Base-by-base conservation (phyloP, 1,139 yeast species). In the Suhomyces bribrorum region DNA sequence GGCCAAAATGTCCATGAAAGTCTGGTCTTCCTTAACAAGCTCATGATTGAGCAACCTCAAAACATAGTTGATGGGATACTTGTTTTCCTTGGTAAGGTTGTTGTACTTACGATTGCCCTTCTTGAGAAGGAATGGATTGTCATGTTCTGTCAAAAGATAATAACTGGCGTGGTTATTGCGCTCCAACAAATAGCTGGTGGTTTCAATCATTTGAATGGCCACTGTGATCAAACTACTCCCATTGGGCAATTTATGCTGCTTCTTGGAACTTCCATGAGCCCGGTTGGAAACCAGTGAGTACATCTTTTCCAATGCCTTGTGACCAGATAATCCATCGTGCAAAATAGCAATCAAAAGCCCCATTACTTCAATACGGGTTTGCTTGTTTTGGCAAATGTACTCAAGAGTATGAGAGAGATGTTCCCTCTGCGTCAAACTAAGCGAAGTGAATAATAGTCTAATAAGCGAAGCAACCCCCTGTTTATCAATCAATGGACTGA, bases 91-190 rank as follows among this genome's bases (percentile, higher is more conserved):
- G 5, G 54, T 52, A 2, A 62, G 52, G 20, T 69, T 70, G 42
- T 69, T 73, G 41, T 61, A 62, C 44, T 69, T 72, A 24, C 64
- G 64, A 43, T 64, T 68, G 31, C 59, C 46, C 41, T 75, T 76
- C 49, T 74, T 79, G 36, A 71, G 54, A 14, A 78, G 57, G 39
- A 77, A 66, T 22, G 79, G 68, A 35, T 73, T 75, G 27, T 89
- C 96, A 55, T 88, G 96, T 49, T 88, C 96, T 5, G 86, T 80
- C 43, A 90, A 68, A 54, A 90, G 82, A 54, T 82, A 89, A 52
- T 82, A 81, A 44, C 94, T 75, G 54, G 86, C 70, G 48, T 82
- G 86, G 14, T 75, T 73, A 47, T 83, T 86, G 33, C 81, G 72
- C 41, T 86, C 88, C 36, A 89, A 71, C 37, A 90, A 66, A 52